Conservation (phyloP, 192 early-diverging fungal genomes). For the Mortierella claussenii region DNA sequence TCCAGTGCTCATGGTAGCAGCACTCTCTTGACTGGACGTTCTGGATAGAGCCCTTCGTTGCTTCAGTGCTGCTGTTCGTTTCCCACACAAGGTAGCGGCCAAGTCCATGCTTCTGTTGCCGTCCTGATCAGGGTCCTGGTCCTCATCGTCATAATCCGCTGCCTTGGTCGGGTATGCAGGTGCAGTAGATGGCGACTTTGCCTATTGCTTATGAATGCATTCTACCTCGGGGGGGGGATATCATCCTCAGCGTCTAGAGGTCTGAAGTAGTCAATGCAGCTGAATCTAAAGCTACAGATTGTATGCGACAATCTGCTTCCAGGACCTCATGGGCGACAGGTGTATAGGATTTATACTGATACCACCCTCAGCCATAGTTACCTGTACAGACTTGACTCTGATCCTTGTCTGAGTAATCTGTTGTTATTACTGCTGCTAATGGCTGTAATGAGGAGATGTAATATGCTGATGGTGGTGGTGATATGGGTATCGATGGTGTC, state of each 20-base stretch:
- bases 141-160: too few species aligned
- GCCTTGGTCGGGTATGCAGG: too few species aligned
- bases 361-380: too few species aligned
- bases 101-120: constrained; percentile 20
- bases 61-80: constrained; percentile 36
- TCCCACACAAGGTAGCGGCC: constrained; percentile 30
- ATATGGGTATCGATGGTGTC: background rate
- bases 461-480: background rate
- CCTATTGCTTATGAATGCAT: constrained; percentile 13
- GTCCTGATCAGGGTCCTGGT: too few species aligned
- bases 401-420: background rate
- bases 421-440: constrained; percentile 1
- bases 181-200: constrained; percentile 9
- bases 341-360: too few species aligned
- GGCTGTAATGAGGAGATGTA: background rate
- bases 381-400: too few species aligned
- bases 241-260: constrained; percentile 16
- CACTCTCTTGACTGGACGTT: constrained; percentile 16
- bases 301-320: constrained; percentile 29
- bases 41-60: constrained; percentile 22
- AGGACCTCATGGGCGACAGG: constrained; percentile 17
- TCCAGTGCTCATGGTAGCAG: background rate
- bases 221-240: background rate
- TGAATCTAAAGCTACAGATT: constrained; percentile 44
- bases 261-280: constrained; percentile 45